phyloP scores from a whole-genome alignment of 176 grass and related monocot species.

The Echinochloa phyllopogon region DNA sequence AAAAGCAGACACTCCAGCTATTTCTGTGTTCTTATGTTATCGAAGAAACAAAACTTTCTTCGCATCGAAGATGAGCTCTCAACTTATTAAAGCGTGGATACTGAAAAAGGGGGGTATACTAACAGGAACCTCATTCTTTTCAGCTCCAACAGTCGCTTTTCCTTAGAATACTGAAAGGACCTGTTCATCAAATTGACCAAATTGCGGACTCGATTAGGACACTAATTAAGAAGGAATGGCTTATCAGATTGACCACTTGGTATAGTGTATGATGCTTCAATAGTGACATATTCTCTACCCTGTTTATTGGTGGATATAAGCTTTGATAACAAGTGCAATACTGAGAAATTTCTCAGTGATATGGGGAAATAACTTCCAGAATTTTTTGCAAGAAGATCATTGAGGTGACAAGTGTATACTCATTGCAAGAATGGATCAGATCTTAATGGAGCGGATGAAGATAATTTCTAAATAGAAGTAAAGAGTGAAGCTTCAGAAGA shows the following conservation, averaged over 20 bases:
- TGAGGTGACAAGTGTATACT: not conserved
- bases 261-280: not conserved
- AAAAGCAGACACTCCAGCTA: not conserved
- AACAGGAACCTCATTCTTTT: too few species aligned
- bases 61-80: not conserved
- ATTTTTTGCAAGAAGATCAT: not conserved
- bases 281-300: not conserved
- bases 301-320: not conserved
- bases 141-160: not conserved
- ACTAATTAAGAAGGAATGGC: not conserved
- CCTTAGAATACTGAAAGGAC: not conserved
- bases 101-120: not conserved
- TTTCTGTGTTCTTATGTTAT: not conserved
- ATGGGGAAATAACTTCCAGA: too few species aligned
- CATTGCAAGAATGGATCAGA: too few species aligned
- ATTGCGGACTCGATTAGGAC: too few species aligned
- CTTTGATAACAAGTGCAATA: not conserved
- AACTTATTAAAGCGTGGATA: not conserved
- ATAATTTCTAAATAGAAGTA: not conserved
- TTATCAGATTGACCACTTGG: not conserved
- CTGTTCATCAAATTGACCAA: not conserved
- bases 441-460: not conserved
- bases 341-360: not conserved
- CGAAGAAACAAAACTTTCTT: not conserved
- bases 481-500: not conserved